Base-by-base conservation (phyloP, 2,329 filamentous ascomycete genomes). In the Fusarium guadeloupense region DNA sequence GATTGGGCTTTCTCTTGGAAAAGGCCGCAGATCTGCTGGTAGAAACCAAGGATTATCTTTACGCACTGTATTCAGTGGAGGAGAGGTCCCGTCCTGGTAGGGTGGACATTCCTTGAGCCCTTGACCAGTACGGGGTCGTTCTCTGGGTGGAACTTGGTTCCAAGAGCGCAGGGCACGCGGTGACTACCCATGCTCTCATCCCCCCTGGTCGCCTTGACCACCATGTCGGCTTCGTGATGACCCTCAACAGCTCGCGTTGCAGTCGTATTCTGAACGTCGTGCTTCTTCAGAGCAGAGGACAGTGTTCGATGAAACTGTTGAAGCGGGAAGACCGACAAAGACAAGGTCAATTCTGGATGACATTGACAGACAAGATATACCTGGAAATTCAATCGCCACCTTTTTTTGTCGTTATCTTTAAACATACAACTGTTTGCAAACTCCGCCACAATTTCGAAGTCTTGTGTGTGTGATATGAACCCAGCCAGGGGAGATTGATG, bases 1-100 rank as follows among this genome's bases (percentile, higher is more conserved):
- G 63, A 72, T 73, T 73, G 70, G 69, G 33, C 31, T 56, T 60
- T 49, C 23, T 44, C 46, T 46, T 59, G 54, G 52, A 69, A 69
- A 70, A 71, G 66, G 56, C 57, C 71, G 71, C 69, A 73, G 71
- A 73, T 73, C 71, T 71, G 49, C 66, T 69, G 56, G 56, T 45
- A 54, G 37, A 57, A 41, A 37, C 62, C 49, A 59, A 64, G 67
- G 63, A 69, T 53, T 35, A 28, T 39, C 35, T 47, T 56, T 41
- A 43, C 67, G 57, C 68, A 69, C 66, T 67, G 68, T 70, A 62
- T 54, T 42, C 33, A 39, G 53, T 58, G 59, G 45, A 59, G 44
- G 49, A 54, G 52, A 54, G 41, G 31, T 56, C 20, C 35, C 43
- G 60, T 56, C 50, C 33, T 16, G 39, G 42, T 28, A 43, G 52